Percentiles rank a stretch among this genome's conserved stretches.
phyloP scores from a whole-genome alignment of 495 filamentous ascomycete genomes.

The Neurospora sp. region DNA sequence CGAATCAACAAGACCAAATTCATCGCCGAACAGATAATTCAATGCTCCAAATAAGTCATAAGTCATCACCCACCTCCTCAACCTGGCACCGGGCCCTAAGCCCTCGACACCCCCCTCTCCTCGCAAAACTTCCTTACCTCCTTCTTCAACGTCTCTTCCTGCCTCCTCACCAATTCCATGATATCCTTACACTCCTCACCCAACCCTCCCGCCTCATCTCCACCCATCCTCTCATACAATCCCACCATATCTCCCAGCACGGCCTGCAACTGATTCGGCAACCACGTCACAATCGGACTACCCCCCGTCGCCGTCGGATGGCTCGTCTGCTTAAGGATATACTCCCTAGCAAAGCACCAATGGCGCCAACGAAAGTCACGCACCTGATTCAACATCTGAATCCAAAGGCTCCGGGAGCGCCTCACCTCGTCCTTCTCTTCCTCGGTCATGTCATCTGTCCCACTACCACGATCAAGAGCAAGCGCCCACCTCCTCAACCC shows the following conservation, averaged over 20 bases:
- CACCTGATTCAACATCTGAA: conserved; percentile 68
- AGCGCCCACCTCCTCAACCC: conserved; percentile 55
- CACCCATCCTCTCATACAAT: conserved; percentile 44
- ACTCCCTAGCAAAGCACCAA: conserved; percentile 92
- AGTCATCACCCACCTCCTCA: neutral
- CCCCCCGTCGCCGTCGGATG: conserved; percentile 87
- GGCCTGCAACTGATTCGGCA: conserved; percentile 73
- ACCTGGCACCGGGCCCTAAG: neutral
- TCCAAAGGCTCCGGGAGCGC: conserved; percentile 48
- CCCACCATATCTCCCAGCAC: conserved; percentile 67
- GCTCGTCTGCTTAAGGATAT: conserved; percentile 71
- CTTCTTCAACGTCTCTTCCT: conserved; percentile 58
- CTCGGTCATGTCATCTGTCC: conserved; percentile 21
- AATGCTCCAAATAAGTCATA: neutral
- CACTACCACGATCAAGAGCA: conserved; percentile 23
- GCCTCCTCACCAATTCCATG: conserved; percentile 60
- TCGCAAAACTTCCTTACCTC: conserved; percentile 76
- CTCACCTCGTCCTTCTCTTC: conserved; percentile 14
- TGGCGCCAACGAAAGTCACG: conserved; percentile 88
- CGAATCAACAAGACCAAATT: neutral
- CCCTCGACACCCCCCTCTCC: conserved; percentile 46
- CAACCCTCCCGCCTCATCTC: conserved; percentile 24
- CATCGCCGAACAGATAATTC: neutral
- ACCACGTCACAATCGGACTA: conserved; percentile 85
- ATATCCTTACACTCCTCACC: conserved; percentile 41